Base-by-base conservation (phyloP, 2,329 filamentous ascomycete species). In the Colletotrichum somersetense region DNA sequence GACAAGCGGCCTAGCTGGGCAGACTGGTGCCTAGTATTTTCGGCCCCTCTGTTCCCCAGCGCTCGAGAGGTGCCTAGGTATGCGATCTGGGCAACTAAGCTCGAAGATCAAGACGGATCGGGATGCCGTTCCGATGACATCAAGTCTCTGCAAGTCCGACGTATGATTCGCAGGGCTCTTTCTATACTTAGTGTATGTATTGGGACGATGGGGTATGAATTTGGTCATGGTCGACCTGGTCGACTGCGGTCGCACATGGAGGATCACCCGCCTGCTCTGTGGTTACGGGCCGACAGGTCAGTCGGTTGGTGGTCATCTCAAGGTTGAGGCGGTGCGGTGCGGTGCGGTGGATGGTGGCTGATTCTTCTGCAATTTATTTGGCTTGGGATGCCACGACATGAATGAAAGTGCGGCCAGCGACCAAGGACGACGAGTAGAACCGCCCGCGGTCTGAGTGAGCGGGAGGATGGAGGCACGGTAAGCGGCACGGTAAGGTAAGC, bases 111-210 rank as follows among this genome's bases (percentile, higher is more conserved):
- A n/a, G 53, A 14, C 33, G 30, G 33, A 44, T 46, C 30, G 33
- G 14, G 50, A 44, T 72, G 64, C 69, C 35, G 69, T 38, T 11
- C 26, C 26, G 62, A 74, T 72, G 69, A 70, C 69, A 74, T 73
- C 69, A 69, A 66, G 35, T 38, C 46, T 38, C 59, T 64, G 69
- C 50, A 42, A 40, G 65, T 55, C 44, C 63, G 69, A 55, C 52
- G 38, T n/a, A 46, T 26, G 30, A 40, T 62, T 53, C 40, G 40
- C 68, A 61, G 35, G 68, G 42, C 42, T 42, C 23, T 35, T 23
- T 23, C 12, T 2, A 30, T 30, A 18, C 23, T 3, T 26, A 26
- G 26, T 26, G 26, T 26, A 26, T 7, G 35, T 38, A 16, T n/a
- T n/a, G 30, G n/a, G 44, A 23, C 42, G 30, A 62, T 38, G n/a